Percentiles rank a stretch among this genome's conserved stretches.
Evolutionary conservation across 768 basidiomycete species (phyloP).

Genomic region (Leccinellum rugosiceps): DNA sequence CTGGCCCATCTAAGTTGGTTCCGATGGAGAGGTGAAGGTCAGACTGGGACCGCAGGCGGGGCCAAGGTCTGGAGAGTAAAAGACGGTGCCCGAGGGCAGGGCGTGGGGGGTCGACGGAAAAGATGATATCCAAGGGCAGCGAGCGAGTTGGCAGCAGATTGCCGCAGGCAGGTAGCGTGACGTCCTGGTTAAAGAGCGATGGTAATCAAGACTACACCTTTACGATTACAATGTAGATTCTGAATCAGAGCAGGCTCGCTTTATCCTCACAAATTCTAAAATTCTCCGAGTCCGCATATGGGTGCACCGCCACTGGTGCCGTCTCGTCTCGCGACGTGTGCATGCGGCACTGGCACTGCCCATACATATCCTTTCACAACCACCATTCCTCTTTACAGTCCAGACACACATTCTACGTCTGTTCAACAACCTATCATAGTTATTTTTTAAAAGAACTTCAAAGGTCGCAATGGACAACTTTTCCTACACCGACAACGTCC

Average conservation of each 20-base stretch:
- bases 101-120: too few species aligned
- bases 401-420: background rate
- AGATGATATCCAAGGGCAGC: too few species aligned
- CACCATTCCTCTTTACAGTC: background rate
- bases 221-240: too few species aligned
- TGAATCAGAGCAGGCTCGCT: too few species aligned
- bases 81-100: background rate
- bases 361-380: background rate
- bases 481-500: conserved; percentile 62
- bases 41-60: background rate
- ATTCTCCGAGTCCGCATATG: too few species aligned
- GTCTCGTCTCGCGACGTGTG: too few species aligned
- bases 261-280: too few species aligned
- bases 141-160: too few species aligned
- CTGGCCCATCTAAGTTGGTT: background rate
- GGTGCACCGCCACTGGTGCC: too few species aligned
- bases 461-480: conserved; percentile 39
- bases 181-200: background rate
- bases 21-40: background rate
- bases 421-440: background rate
- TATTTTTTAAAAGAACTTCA: background rate
- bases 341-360: too few species aligned
- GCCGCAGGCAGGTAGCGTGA: too few species aligned
- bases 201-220: background rate
- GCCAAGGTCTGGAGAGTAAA: background rate